Base-by-base conservation (phyloP, 176 grass and related monocot species). In the Zizania latifolia region DNA sequence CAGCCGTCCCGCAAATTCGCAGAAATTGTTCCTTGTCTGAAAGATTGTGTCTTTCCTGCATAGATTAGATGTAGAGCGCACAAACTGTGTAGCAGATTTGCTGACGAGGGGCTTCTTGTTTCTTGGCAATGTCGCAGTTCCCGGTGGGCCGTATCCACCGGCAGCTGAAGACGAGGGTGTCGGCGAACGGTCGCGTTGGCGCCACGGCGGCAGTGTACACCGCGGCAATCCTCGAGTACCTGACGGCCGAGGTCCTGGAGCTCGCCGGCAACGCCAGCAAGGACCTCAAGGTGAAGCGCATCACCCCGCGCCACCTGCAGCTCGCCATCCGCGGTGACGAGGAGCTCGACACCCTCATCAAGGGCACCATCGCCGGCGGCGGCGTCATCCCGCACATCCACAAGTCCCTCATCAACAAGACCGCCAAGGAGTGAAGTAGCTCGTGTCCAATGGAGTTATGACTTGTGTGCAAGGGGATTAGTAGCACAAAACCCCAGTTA, bases 331-430 rank as follows among this genome's bases (percentile, higher is more conserved):
- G 71, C 14, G 78, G 78, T 17, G 78, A 86, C 7, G 84, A 81
- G 26, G 84, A 86, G 70, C 84, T 81, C 12, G 70, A 81, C 27
- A 81, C 84, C 71, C 84, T 86, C 51, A 77, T 86, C 77, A 81
- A 86, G 71, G 84, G 84, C 38, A 86, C 84, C 19, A 81, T 81
- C 5, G 71, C 71, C 58, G 78, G 84, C 8, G 71, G 71, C 0
- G 71, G 78, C 55, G 78, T 86, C 40, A 86, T 86, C 11, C 78
- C 78, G 1, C 84, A 81, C 71, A 81, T 86, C 63, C 71, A 81
- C 63, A 86, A 86, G 69, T 86, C 84, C 10, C 70, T 86, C 55
- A 86, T 86, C 39, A 86, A 86, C 71, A 86, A 86, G 51, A 81
- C 77, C 38, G 74, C 83, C 55, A 76, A 86, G 43, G 84, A 86